Percentiles rank a stretch among this genome's conserved stretches.
phyloP scores from a whole-genome alignment of 1,284 basidiomycete species.

The Irpex sp. region DNA sequence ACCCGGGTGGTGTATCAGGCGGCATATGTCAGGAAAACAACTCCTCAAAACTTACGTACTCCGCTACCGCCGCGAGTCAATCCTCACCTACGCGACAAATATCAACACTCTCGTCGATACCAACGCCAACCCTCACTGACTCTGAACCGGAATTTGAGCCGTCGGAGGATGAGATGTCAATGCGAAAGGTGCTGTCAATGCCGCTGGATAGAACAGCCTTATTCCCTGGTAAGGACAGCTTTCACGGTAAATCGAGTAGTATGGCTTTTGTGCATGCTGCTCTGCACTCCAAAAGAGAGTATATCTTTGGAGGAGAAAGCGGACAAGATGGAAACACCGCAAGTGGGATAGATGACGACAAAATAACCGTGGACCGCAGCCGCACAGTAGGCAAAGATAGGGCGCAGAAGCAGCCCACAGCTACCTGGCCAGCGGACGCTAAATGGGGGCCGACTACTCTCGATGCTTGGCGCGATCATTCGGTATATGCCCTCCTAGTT shows the following conservation, averaged over 20 bases:
- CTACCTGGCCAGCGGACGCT: background rate
- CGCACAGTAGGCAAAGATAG: background rate
- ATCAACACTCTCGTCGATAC: background rate
- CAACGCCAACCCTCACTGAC: background rate
- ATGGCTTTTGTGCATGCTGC: slow-evolving; percentile 38
- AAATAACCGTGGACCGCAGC: background rate
- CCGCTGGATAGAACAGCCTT: background rate
- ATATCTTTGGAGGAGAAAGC: background rate
- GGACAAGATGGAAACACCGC: background rate
- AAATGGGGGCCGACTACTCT: background rate
- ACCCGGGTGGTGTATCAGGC: background rate
- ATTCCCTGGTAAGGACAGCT: background rate
- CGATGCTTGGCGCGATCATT: background rate
- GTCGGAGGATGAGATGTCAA: background rate
- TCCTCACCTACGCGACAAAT: background rate
- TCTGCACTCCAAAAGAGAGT: slow-evolving; percentile 38
- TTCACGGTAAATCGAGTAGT: slow-evolving; percentile 37
- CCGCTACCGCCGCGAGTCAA: too few species aligned
- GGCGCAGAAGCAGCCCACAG: background rate
- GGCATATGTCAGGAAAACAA: background rate
- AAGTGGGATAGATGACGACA: background rate
- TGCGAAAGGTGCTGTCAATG: background rate
- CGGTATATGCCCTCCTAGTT: background rate
- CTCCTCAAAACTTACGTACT: background rate
- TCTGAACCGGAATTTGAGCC: background rate